Conservation (phyloP, 306 rosid genomes). For the Pyrus pyrifolia region DNA sequence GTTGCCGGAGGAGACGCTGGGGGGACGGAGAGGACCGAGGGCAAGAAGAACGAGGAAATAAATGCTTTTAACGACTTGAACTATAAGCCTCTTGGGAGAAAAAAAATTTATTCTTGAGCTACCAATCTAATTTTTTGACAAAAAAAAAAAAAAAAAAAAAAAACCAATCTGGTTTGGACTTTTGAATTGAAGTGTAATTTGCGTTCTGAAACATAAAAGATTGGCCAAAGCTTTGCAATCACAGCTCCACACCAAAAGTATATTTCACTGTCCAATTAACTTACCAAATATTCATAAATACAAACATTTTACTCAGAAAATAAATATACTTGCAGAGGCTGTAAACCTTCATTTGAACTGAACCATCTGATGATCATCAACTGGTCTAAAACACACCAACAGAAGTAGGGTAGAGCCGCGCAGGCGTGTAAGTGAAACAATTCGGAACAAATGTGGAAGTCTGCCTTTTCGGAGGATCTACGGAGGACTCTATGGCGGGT, state of each 20-base stretch:
- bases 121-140: too few species aligned
- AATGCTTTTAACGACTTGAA: too few species aligned
- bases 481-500: constrained; percentile 49
- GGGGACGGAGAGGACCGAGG: constrained; percentile 87
- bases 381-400: constrained; percentile 60
- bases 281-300: neutral
- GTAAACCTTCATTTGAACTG: neutral
- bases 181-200: neutral
- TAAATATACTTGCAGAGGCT: neutral
- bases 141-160: too few species aligned
- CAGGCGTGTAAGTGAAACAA: constrained; percentile 31
- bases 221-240: neutral
- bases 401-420: constrained; percentile 51
- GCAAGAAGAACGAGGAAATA: constrained; percentile 61
- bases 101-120: too few species aligned
- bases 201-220: neutral
- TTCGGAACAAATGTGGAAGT: constrained; percentile 50
- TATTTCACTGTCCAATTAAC: neutral
- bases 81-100: accelerated
- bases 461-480: constrained; percentile 45
- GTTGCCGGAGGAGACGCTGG: constrained; percentile 40
- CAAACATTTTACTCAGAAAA: neutral
- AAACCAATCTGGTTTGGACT: neutral
- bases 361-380: neutral
- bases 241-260: neutral